Percentiles rank a stretch among this genome's conserved stretches.
phyloP scores from a whole-genome alignment of 805 yeast genomes.

The Saccharomycopsis synnaedendra region DNA sequence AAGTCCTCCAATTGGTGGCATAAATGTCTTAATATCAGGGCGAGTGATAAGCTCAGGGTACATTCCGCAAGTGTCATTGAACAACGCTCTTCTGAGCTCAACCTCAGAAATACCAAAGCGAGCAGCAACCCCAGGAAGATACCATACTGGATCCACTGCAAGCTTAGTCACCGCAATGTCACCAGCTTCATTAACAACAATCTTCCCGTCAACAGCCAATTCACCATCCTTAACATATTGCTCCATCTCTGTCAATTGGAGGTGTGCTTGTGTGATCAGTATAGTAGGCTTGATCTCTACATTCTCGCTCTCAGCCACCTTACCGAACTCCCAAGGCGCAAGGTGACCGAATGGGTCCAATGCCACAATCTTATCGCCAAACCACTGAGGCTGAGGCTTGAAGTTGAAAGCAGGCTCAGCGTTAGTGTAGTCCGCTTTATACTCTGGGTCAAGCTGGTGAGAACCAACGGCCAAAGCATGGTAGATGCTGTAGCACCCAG shows the following conservation, averaged over 20 bases:
- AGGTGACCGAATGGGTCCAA: constrained; percentile 60
- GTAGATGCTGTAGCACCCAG: constrained; percentile 53
- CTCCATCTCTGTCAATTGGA: constrained; percentile 47
- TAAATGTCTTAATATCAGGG: constrained; percentile 52
- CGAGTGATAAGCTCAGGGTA: constrained; percentile 59
- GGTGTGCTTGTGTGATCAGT: constrained; percentile 55
- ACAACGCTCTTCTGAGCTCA: constrained; percentile 46
- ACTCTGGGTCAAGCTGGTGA: constrained; percentile 39
- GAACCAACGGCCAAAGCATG: constrained; percentile 59
- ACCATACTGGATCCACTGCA: constrained; percentile 66
- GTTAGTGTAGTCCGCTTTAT: constrained; percentile 49
- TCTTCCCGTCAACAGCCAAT: constrained; percentile 44
- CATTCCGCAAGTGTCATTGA: constrained; percentile 63
- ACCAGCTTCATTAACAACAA: constrained; percentile 48
- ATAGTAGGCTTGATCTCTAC: constrained; percentile 55
- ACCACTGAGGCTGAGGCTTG: constrained; percentile 47
- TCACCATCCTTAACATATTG: constrained; percentile 44
- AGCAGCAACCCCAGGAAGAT: constrained; percentile 57
- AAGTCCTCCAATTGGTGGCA: constrained; percentile 61
- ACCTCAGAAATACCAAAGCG: constrained; percentile 46
- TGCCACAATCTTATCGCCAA: constrained; percentile 47
- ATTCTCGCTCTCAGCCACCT: constrained; percentile 31
- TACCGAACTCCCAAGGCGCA: constrained; percentile 47
- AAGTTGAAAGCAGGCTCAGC: constrained; percentile 50
- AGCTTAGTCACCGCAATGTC: constrained; percentile 52